These are phyloP conservation scores for Fraxinus quadrangulata DNA, from an alignment of 257 asterid species.

Conservation along the genomic window DNA sequence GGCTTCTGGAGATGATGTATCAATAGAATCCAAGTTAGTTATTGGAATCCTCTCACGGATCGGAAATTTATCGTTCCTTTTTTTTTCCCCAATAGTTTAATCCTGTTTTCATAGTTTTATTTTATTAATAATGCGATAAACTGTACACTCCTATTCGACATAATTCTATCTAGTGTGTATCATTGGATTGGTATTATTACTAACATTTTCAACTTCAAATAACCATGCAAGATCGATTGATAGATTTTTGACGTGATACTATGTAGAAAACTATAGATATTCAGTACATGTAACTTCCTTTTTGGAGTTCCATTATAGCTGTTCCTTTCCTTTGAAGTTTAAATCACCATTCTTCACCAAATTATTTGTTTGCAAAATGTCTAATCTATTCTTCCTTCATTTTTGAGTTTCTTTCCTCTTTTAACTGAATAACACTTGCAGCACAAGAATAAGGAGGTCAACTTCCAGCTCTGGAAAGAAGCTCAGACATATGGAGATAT, in stretches of 20 bases:
- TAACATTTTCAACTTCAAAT: neutral
- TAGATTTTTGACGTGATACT: neutral
- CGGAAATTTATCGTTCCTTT: neutral
- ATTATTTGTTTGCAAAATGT: neutral
- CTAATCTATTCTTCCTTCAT: neutral
- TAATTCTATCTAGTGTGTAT: neutral
- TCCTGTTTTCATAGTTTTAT: neutral
- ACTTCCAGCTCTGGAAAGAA: conserved; percentile 86
- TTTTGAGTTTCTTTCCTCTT: conserved; percentile 5
- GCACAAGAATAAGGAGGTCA: conserved; percentile 85
- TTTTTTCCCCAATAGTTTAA: neutral
- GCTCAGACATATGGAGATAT: conserved; percentile 74
- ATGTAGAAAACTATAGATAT: neutral
- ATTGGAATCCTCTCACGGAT: neutral
- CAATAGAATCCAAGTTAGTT: neutral
- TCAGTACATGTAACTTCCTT: neutral
- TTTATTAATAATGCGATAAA: neutral
- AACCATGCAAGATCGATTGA: neutral
- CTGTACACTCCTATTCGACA: neutral
- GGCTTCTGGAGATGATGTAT: neutral
- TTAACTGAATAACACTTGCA: conserved; percentile 37
- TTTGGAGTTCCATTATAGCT: neutral
- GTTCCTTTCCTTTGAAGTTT: neutral
- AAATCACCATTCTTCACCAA: neutral
- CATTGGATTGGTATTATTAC: neutral